Percentiles rank a stretch among this genome's conserved stretches.
Conservation (phyloP, 164 flowering plant genomes). For the Magnolia sinica region DNA sequence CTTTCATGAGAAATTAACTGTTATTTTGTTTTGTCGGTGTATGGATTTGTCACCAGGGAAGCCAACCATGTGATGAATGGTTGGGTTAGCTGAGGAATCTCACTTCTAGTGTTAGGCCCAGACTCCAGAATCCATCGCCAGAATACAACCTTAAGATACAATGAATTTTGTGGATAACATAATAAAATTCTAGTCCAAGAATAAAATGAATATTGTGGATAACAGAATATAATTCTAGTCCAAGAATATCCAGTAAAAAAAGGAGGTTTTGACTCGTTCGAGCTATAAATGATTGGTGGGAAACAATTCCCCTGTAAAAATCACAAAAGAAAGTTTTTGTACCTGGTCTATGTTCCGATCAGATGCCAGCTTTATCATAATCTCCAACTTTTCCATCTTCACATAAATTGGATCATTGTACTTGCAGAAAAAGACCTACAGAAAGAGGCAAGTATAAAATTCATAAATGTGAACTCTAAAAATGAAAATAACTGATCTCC, state of each 20-base stretch:
- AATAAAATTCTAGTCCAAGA: too few relatives aligned
- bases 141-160: too few relatives aligned
- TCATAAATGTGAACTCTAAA: background rate
- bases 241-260: too few relatives aligned
- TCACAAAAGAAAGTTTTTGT: slow-evolving; percentile 8
- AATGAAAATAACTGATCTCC: background rate
- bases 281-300: background rate
- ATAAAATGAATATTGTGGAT: background rate
- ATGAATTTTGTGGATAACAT: background rate
- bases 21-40: too few relatives aligned
- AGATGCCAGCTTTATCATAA: slow-evolving; percentile 98
- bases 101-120: too few relatives aligned
- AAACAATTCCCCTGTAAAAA: background rate
- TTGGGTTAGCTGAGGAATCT: too few relatives aligned
- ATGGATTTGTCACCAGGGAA: too few relatives aligned
- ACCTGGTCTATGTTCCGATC: slow-evolving; percentile 99
- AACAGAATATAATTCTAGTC: too few relatives aligned
- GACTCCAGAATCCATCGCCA: too few relatives aligned
- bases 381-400: slow-evolving; percentile 94
- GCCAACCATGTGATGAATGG: too few relatives aligned
- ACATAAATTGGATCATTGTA: slow-evolving; percentile 99
- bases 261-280: too few relatives aligned
- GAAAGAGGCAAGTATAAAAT: background rate
- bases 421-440: slow-evolving; percentile 97
- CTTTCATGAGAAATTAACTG: too few relatives aligned